Evolutionary conservation across 176 grass and related monocot species (phyloP).

Genomic region (Calamus simplicifolius): DNA sequence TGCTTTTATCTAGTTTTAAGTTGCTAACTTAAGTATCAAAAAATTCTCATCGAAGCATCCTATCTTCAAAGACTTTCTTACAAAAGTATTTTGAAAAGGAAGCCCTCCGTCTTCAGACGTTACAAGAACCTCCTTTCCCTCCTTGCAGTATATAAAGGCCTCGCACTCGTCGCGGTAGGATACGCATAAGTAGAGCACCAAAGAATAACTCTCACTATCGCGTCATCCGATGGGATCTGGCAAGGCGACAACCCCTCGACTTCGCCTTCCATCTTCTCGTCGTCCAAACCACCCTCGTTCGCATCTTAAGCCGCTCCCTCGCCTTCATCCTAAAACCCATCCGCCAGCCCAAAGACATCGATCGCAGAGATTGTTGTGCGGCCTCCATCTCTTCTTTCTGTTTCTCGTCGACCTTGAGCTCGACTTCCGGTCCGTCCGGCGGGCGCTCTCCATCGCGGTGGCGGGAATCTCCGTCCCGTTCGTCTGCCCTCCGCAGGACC

Average conservation of each 20-base stretch:
- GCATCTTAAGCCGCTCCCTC: slow-evolving; percentile 58
- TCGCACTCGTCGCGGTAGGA: too few species aligned
- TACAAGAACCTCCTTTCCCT: too few species aligned
- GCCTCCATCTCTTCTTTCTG: slow-evolving; percentile 42
- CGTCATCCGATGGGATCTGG: slow-evolving; percentile 75
- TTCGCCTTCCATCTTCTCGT: slow-evolving; percentile 78
- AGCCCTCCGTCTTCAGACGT: too few species aligned
- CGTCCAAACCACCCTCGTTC: slow-evolving; percentile 52
- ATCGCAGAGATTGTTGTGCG: slow-evolving; percentile 73
- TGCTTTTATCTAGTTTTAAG: too few species aligned
- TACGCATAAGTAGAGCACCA: too few species aligned
- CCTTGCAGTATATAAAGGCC: too few species aligned
- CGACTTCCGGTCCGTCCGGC: slow-evolving; percentile 58
- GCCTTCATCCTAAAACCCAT: slow-evolving; percentile 67
- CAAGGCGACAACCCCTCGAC: slow-evolving; percentile 80
- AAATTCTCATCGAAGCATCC: too few species aligned
- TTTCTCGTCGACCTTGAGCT: slow-evolving; percentile 87
- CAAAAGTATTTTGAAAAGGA: too few species aligned
- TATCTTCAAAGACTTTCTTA: too few species aligned
- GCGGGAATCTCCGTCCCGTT: slow-evolving; percentile 70
- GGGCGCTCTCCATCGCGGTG: slow-evolving; percentile 56
- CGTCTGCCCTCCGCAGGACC: slow-evolving; percentile 40
- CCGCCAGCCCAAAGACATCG: slow-evolving; percentile 77
- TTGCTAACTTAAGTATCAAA: too few species aligned
- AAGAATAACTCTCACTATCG: slow-evolving; percentile 14